Evolutionary conservation across 1,139 yeast species (phyloP), one percentile per base, ranked within the genome.

Genomic region (Blastobotrys buckinghamii): DNA sequence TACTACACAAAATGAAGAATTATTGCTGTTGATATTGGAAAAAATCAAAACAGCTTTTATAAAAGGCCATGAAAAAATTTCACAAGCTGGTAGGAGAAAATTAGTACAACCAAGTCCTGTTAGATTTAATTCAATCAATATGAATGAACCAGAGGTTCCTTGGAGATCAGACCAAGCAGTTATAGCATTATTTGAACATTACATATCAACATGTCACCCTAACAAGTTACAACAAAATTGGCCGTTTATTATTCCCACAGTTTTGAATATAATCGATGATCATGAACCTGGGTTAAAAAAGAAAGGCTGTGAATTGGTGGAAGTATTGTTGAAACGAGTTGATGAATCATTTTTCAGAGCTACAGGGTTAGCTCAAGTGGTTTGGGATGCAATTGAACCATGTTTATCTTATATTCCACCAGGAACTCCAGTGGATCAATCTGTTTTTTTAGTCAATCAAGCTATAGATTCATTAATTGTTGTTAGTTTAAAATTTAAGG

Each of bases 241-340:
- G 79, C 65, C 75, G 27, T 50, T 76, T 6, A 53, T 78, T 0
- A 65, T 79, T 0, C 78, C 84, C 0, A 72, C 79, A 9, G 64
- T 67, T 10, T 57, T 81, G 22, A 77, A 77, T 51, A 60, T 78
- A 10, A 60, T 78, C 19, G 84, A 80, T 56, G 78, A 77, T 51
- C 72, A 73, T 46, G 78, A 76, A 22, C 69, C 76, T 0, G 53
- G 55, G 7, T 64, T 72, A 47, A 78, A 79, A 53, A 57, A 66
- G 0, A 71, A 71, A 48, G 81, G 79, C 12, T 71, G 75, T 47
- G 56, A 59, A 19, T 55, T 78, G 2, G 58, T 73, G 3, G 51
- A 49, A 2, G 32, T 56, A 8, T 52, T 75, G 2, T 52, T 69
- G 5, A 50, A 56, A 1, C 37, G 38, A 12, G 55, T 64, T 33